These are phyloP conservation scores for Thermoascus crustaceus DNA, from an alignment of 2,329 filamentous ascomycete genomes.

Conservation along the genomic window DNA sequence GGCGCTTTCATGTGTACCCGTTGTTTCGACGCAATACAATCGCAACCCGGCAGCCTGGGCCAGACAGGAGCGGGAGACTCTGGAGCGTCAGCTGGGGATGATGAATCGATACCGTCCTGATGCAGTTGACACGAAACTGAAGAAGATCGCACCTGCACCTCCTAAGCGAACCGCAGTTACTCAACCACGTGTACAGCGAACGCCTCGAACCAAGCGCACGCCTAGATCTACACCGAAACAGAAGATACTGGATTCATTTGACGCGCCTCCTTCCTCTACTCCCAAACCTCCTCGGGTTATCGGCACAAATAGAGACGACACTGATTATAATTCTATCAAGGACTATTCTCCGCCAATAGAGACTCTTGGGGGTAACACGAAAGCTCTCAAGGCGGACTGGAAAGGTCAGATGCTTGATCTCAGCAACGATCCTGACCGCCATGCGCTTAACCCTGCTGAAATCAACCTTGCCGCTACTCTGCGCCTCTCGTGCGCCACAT, in stretches of 20 bases:
- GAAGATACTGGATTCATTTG: conserved; percentile 30
- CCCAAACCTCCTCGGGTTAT: conserved; percentile 37
- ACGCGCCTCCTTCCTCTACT: conserved; percentile 23
- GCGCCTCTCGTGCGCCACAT: conserved; percentile 76
- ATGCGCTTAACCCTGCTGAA: conserved; percentile 71
- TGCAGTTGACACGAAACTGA: conserved; percentile 24
- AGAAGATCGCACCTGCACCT: conserved; percentile 35
- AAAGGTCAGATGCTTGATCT: conserved; percentile 74
- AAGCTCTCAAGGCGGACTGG: conserved; percentile 77
- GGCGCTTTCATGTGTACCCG: conserved; percentile 36
- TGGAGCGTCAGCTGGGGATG: conserved; percentile 34
- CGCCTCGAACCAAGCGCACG: conserved; percentile 29
- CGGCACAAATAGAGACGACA: conserved; percentile 67
- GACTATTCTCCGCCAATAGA: conserved; percentile 64
- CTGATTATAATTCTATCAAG: conserved; percentile 63
- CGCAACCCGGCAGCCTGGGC: conserved; percentile 38
- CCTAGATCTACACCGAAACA: conserved; percentile 35
- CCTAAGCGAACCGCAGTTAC: conserved; percentile 19
- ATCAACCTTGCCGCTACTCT: conserved; percentile 66
- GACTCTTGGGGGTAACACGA: conserved; percentile 58
- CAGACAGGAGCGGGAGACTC: conserved; percentile 32
- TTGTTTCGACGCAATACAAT: conserved; percentile 36
- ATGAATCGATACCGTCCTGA: conserved; percentile 31
- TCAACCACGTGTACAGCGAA: conserved; percentile 23
- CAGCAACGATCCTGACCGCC: conserved; percentile 58